Conservation (phyloP, 225 moss, liverwort and hornwort species). For the Sphagnum contortum region DNA sequence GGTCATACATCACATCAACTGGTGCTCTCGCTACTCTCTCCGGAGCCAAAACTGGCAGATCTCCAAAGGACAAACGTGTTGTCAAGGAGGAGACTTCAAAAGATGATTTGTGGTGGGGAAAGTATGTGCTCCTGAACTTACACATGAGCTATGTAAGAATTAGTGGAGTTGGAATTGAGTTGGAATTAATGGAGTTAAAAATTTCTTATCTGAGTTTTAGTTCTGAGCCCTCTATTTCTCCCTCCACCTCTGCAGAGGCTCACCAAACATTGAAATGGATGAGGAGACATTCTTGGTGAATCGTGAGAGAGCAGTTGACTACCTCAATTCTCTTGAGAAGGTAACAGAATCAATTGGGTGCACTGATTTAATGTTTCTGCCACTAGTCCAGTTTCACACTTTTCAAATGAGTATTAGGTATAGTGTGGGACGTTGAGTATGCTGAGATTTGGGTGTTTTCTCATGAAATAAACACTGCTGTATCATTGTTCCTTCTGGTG, state of each 20-base stretch:
- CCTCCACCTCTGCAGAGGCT: slow-evolving; percentile 19
- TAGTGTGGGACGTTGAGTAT: too few species aligned
- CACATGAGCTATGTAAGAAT: too few species aligned
- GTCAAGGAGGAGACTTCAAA: slow-evolving; percentile 74
- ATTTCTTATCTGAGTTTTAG: too few species aligned
- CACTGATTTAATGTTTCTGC: too few species aligned
- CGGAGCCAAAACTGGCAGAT: slow-evolving; percentile 94
- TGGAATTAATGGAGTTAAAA: too few species aligned
- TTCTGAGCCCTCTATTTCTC: too few species aligned
- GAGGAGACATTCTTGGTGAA: slow-evolving; percentile 50
- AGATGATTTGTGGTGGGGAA: slow-evolving; percentile 97
- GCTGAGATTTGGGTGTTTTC: neutral
- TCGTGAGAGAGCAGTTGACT: slow-evolving; percentile 47
- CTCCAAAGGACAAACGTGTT: slow-evolving; percentile 98
- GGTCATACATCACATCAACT: slow-evolving; percentile 81
- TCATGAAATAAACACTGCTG: too few species aligned
- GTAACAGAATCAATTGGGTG: slow-evolving; percentile 1
- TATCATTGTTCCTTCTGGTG: neutral
- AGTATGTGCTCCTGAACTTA: slow-evolving; percentile 35
- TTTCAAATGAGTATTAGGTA: neutral
- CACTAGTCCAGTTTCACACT: too few species aligned
- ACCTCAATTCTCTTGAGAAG: slow-evolving; percentile 52
- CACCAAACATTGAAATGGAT: slow-evolving; percentile 58
- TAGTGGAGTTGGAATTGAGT: too few species aligned
- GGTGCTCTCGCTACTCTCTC: slow-evolving; percentile 97